A percentile compares a stretch with the other conserved stretches of the same genome.
These are phyloP conservation scores for Rehmannia glutinosa DNA, from an alignment of 257 asterid genomes.

Conservation along the genomic window DNA sequence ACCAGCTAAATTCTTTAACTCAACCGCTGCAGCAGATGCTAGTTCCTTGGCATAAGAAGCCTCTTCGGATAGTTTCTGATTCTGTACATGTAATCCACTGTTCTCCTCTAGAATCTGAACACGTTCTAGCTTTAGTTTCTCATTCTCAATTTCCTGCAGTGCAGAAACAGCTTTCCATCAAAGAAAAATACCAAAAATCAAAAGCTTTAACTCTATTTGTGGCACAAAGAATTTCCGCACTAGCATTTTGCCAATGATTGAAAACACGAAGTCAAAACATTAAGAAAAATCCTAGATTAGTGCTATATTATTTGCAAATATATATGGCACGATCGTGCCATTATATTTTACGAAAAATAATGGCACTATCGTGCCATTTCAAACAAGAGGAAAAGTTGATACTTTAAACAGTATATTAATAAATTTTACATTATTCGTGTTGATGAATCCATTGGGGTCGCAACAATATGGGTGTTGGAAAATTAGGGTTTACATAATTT, in stretches of 20 bases:
- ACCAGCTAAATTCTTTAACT: slow-evolving; percentile 81
- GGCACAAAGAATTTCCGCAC: background rate
- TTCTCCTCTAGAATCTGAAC: slow-evolving; percentile 79
- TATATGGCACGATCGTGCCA: too few species aligned
- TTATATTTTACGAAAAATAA: too few species aligned
- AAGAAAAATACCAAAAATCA: slow-evolving; percentile 4
- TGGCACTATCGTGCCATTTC: too few species aligned
- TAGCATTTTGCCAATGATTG: background rate
- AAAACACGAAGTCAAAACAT: background rate
- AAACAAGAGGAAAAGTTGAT: too few species aligned
- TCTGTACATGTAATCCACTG: slow-evolving; percentile 78
- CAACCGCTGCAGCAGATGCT: slow-evolving; percentile 98
- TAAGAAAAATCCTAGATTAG: background rate
- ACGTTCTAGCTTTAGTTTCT: slow-evolving; percentile 69
- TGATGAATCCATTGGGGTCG: too few species aligned
- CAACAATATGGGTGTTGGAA: too few species aligned
- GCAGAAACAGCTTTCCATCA: slow-evolving; percentile 12
- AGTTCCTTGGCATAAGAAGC: slow-evolving; percentile 95
- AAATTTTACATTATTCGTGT: too few species aligned
- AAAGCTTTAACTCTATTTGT: background rate
- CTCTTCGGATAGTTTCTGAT: slow-evolving; percentile 87
- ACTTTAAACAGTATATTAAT: too few species aligned
- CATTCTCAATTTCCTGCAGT: slow-evolving; percentile 83
- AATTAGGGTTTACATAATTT: too few species aligned
- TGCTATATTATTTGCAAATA: too few species aligned